Conservation (phyloP, 2,329 filamentous ascomycete species). For the Pseudogymnoascus sp. region DNA sequence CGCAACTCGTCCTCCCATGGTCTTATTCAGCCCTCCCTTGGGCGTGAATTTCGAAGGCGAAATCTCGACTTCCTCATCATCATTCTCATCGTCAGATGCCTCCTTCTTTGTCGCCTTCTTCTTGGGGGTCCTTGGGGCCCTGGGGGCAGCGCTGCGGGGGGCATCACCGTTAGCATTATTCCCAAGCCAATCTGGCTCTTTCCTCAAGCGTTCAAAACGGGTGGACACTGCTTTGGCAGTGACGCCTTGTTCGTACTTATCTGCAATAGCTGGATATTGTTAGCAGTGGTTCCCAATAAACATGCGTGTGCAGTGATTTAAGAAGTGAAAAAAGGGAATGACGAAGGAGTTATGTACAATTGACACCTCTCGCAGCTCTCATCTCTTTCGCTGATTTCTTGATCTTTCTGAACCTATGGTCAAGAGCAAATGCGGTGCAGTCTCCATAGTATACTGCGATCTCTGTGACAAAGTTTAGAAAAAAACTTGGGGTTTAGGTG, state of each 20-base stretch:
- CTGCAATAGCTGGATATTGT: slow-evolving; percentile 24
- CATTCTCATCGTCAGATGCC: slow-evolving; percentile 13
- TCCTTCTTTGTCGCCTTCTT: slow-evolving; percentile 9
- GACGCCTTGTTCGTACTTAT: slow-evolving; percentile 19
- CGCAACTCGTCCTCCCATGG: slow-evolving; percentile 17
- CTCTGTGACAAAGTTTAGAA: slow-evolving; percentile 19
- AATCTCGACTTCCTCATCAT: slow-evolving; percentile 10
- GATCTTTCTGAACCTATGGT: slow-evolving; percentile 26
- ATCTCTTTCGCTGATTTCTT: slow-evolving; percentile 23
- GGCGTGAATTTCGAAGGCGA: slow-evolving; percentile 17
- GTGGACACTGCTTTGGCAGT: slow-evolving; percentile 25
- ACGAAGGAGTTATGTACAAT: slow-evolving; percentile 16
- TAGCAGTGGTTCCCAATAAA: slow-evolving; percentile 19
- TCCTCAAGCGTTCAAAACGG: slow-evolving; percentile 23
- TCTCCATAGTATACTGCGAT: slow-evolving; percentile 20
- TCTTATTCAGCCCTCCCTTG: slow-evolving; percentile 20
- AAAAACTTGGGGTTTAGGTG: background rate
- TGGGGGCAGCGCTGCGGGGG: background rate
- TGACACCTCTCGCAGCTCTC: background rate
- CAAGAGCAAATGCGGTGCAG: slow-evolving; percentile 19
- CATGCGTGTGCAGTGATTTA: slow-evolving; percentile 13
- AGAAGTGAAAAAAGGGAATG: slow-evolving; percentile 14
- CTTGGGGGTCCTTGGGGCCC: background rate
- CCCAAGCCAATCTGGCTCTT: slow-evolving; percentile 19
- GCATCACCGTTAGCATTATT: background rate